These are phyloP conservation scores for Antitrichia curtipendula DNA, from an alignment of 225 moss, liverwort and hornwort species.

Conservation along the genomic window DNA sequence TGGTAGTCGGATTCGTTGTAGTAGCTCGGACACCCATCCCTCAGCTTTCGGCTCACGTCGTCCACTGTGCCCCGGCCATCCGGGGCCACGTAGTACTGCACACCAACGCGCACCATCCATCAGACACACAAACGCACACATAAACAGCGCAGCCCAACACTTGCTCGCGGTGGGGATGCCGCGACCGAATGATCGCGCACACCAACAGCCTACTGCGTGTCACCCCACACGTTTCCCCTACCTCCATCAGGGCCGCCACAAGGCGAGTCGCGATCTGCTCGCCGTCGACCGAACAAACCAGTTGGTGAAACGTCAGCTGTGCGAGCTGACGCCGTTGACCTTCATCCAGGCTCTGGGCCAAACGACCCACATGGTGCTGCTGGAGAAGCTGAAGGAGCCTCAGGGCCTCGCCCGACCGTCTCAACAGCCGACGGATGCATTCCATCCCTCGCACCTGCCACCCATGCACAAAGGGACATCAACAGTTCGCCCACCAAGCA, in stretches of 20 bases:
- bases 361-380: conserved; percentile 86
- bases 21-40: conserved; percentile 99
- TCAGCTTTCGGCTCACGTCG: conserved; percentile 85
- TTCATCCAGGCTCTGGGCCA: conserved; percentile 74
- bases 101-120: not conserved
- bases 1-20: conserved; percentile 98
- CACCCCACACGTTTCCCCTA: not conserved
- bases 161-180: not conserved
- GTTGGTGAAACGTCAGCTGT: conserved; percentile 86
- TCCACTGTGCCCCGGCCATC: conserved; percentile 97
- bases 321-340: conserved; percentile 49
- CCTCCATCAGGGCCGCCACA: conserved; percentile 99
- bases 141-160: not conserved
- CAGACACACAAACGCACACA: not conserved
- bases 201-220: not conserved
- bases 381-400: conserved; percentile 80
- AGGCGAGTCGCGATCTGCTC: conserved; percentile 96
- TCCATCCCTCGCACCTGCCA: conserved; percentile 93
- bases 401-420: conserved; percentile 95
- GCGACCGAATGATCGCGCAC: not conserved
- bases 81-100: conserved; percentile 91
- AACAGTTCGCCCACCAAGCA: not conserved
- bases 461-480: not conserved
- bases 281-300: conserved; percentile 84
- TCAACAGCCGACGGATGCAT: conserved; percentile 78